Base-by-base conservation (phyloP, 1,139 yeast species). In the Hansenula lynferdii region DNA sequence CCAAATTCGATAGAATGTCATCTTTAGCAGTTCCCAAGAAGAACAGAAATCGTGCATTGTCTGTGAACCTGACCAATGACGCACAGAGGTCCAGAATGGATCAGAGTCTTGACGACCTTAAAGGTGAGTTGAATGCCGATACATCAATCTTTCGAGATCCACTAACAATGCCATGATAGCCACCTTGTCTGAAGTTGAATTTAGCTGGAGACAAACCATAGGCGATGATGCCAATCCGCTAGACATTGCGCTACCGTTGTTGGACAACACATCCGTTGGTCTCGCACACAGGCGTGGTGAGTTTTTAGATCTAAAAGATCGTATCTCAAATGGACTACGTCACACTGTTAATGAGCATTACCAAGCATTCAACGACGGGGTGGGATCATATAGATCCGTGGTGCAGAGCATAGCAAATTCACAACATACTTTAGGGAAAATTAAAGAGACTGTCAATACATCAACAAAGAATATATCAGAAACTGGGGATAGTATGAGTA, bases 231-330 rank as follows among this genome's bases (percentile, higher is more conserved):
- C 94, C 37, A 87, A 86, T 57, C 95, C 96, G 1, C 69, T 90
- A 31, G 96, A 87, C 51, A 68, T 83, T 40, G 96, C 96, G 0
- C 68, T 90, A 34, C 77, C 92, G 0, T 67, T 90, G 42, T 67
- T 87, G 50, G 97, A 90, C 58, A 82, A 80, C 50, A 80, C 95
- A 3, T 85, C 96, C 1, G 95, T 89, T 24, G 97, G 97, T 0
- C 64, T 85, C 53, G 95, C 95, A 1, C 82, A 82, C 53, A 75
- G 81, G 45, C 69, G 71, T 41, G 67, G 69, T 0, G 85, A 81
- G 37, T 85, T 85, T 48, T 60, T 68, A 34, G 69, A 67, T 39
- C 54, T 81, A 39, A 72, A 76, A 42, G 65, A 65, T 14, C 66
- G 75, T 43, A 79, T 90, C 12, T 77, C 78, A 23, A 58, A 60